Conservation (phyloP, 768 basidiomycete genomes). For the Sistotremastrum niveocremeum region DNA sequence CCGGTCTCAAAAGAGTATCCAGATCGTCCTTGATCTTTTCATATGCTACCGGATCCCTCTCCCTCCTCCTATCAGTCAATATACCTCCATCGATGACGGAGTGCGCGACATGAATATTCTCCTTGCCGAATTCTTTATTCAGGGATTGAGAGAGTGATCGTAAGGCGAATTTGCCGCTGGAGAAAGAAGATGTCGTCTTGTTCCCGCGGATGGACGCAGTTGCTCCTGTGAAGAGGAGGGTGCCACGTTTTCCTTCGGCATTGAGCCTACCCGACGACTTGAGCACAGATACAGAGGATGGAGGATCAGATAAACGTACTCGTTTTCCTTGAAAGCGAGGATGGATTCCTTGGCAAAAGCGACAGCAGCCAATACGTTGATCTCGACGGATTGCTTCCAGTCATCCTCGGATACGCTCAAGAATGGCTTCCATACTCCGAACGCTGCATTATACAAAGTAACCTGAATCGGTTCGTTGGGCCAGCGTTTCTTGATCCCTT, state of each 20-base stretch:
- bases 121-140: slow-evolving; percentile 60
- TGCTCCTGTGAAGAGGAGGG: slow-evolving; percentile 61
- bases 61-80: slow-evolving; percentile 19
- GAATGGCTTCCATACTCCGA: slow-evolving; percentile 25
- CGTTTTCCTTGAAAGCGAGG: slow-evolving; percentile 20
- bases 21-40: slow-evolving; percentile 31
- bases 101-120: slow-evolving; percentile 50
- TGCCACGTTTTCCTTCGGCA: slow-evolving; percentile 37
- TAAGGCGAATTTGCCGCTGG: slow-evolving; percentile 49
- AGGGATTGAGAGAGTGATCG: slow-evolving; percentile 57
- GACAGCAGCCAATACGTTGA: slow-evolving; percentile 24
- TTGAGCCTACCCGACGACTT: slow-evolving; percentile 6
- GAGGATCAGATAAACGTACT: background rate
- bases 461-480: slow-evolving; percentile 24
- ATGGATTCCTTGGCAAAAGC: slow-evolving; percentile 25
- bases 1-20: slow-evolving; percentile 31
- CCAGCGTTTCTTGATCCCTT: slow-evolving; percentile 18
- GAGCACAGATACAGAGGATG: too few relatives aligned
- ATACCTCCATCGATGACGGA: slow-evolving; percentile 48
- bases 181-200: slow-evolving; percentile 41
- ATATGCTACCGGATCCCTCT: slow-evolving; percentile 22
- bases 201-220: slow-evolving; percentile 58
- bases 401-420: slow-evolving; percentile 26
- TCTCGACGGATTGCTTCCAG: slow-evolving; percentile 15
- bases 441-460: slow-evolving; percentile 26